phyloP scores from a whole-genome alignment of 345 rosid genomes.

The Eucalyptus curtisii region DNA sequence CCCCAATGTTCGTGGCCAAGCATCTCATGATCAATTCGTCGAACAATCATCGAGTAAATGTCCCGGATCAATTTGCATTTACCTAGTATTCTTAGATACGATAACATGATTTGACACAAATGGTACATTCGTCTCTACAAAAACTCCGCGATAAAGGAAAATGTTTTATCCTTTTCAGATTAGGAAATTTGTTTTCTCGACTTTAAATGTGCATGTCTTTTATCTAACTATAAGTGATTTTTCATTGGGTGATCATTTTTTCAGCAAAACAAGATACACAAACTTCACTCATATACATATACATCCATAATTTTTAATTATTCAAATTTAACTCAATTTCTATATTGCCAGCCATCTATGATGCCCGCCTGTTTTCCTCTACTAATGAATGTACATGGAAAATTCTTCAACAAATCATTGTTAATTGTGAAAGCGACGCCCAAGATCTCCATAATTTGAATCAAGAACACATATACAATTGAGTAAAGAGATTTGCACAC shows the following conservation, averaged over 20 bases:
- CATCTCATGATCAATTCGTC: background rate
- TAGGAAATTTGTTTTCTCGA: background rate
- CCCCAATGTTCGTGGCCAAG: background rate
- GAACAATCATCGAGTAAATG: background rate
- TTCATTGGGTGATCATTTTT: accelerated
- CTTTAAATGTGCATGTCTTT: background rate
- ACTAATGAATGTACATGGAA: background rate
- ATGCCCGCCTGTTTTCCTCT: accelerated
- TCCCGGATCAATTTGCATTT: background rate
- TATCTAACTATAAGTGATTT: accelerated
- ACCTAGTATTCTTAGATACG: background rate
- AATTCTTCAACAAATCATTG: background rate
- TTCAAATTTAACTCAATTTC: background rate
- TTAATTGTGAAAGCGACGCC: accelerated
- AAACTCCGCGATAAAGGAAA: background rate
- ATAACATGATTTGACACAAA: background rate
- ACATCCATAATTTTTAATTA: background rate
- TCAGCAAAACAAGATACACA: background rate
- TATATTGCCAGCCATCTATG: background rate
- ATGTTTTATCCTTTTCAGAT: background rate
- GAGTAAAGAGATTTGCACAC: too few species aligned
- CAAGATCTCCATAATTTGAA: too few species aligned
- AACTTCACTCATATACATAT: background rate
- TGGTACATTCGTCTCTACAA: accelerated
- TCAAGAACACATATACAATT: too few species aligned